Percentiles rank a stretch among this genome's conserved stretches.
phyloP scores from a whole-genome alignment of 192 early-diverging fungal genomes.

The Umbelopsis isabellina region DNA sequence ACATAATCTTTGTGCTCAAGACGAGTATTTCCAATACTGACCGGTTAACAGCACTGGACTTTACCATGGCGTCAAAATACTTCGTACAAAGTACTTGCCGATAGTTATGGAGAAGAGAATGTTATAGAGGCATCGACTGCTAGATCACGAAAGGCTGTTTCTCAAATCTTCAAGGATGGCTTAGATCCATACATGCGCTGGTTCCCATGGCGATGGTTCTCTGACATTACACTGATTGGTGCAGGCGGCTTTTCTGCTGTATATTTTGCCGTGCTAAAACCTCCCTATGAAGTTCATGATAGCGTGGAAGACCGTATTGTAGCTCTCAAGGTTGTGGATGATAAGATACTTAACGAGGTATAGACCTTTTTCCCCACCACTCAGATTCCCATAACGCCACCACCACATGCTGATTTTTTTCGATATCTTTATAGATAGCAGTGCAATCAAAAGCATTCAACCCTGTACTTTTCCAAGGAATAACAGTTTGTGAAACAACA shows the following conservation, averaged over 20 bases:
- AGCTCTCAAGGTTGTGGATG: slow-evolving; percentile 38
- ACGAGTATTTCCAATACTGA: background rate
- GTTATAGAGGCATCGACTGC: slow-evolving; percentile 27
- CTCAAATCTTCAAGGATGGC: slow-evolving; percentile 29
- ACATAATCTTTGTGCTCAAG: background rate
- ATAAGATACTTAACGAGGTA: slow-evolving; percentile 44
- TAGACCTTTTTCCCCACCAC: background rate
- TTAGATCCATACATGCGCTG: slow-evolving; percentile 39
- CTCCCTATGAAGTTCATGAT: slow-evolving; percentile 37
- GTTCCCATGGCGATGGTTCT: slow-evolving; percentile 44
- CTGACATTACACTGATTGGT: slow-evolving; percentile 37
- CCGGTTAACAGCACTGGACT: slow-evolving; percentile 25
- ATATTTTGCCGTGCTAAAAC: slow-evolving; percentile 35
- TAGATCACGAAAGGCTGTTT: slow-evolving; percentile 28
- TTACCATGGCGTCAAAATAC: slow-evolving; percentile 36
- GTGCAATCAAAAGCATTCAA: slow-evolving; percentile 37
- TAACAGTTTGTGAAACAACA: slow-evolving; percentile 42
- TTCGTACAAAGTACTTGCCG: slow-evolving; percentile 26
- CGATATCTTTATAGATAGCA: slow-evolving; percentile 12
- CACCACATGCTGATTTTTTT: background rate
- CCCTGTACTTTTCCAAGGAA: slow-evolving; percentile 39
- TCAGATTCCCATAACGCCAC: background rate
- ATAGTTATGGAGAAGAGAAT: slow-evolving; percentile 29
- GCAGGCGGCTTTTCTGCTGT: slow-evolving; percentile 45
- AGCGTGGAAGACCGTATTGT: slow-evolving; percentile 28